Evolutionary conservation across 805 yeast genomes (phyloP).

Genomic region (Saccharomycopsis microspora): DNA sequence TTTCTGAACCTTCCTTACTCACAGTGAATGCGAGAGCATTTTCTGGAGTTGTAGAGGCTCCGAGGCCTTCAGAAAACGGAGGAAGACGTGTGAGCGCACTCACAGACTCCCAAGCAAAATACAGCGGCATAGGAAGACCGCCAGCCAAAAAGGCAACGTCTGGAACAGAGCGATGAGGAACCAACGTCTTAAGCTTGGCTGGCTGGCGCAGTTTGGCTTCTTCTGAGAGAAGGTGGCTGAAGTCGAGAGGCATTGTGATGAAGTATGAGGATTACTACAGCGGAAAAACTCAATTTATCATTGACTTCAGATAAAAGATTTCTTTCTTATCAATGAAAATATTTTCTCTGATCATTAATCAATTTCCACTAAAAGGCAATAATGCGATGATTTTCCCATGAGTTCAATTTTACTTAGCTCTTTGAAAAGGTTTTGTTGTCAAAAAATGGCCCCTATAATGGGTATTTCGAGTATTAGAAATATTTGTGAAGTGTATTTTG

Average conservation of each 20-base stretch:
- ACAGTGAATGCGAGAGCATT: slow-evolving; percentile 1
- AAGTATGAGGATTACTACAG: background rate
- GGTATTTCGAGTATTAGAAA: no score
- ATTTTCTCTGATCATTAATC: no score
- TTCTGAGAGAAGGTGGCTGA: slow-evolving; percentile 1
- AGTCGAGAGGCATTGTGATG: background rate
- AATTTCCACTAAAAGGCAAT: no score
- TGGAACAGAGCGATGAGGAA: slow-evolving; percentile 24
- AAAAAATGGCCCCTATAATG: no score
- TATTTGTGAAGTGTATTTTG: no score
- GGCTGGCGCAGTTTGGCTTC: slow-evolving; percentile 3
- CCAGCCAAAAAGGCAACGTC: slow-evolving; percentile 69
- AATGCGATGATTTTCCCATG: no score
- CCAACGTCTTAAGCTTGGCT: slow-evolving; percentile 1
- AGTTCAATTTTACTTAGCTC: no score
- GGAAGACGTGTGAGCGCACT: slow-evolving; percentile 45
- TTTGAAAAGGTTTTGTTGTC: no score
- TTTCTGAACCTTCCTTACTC: slow-evolving; percentile 18
- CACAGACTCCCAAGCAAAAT: slow-evolving; percentile 63
- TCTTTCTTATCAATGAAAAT: no score
- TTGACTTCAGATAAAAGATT: no score
- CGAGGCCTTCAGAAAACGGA: slow-evolving; percentile 53
- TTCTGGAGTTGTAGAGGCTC: slow-evolving; percentile 21
- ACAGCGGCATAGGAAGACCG: slow-evolving; percentile 67
- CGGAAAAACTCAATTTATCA: no score